Evolutionary conservation across 306 rosid species (phyloP), one percentile per base, ranked within the genome.

Genomic region (Neltuma alba): DNA sequence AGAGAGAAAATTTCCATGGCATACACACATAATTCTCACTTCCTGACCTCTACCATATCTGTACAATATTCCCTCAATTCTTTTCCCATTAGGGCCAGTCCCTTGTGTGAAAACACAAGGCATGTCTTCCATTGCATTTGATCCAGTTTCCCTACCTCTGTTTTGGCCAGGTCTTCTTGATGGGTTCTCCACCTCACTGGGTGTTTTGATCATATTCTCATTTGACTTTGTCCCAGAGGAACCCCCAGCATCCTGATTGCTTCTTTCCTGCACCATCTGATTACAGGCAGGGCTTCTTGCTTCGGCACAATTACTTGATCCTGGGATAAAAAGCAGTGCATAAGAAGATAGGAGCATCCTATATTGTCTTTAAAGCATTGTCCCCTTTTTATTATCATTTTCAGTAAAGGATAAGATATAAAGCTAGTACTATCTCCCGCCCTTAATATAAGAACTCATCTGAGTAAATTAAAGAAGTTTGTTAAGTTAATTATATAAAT

Each of bases 21-120:
- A 96, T 11, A 96, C 93, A 86, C 99, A 96, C 97, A 96, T 96
- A 83, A 96, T 96, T 84, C 97, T 87, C 76, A 93, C 99, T 65
- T 96, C 92, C 76, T 91, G 92, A 37, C 97, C 98, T 79, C 87
- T 93, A 14, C 92, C 97, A 86, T 96, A 96, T 80, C 86, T 88
- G 87, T 96, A 96, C 7, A 96, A 91, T 45, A 96, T 93, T 42
- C 99, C 98, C 34, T 96, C 94, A 55, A 96, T 83, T 81, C 91
- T 87, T 76, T 86, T 88, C 68, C 98, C 98, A 65, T 90, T 86
- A 1, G 96, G 99, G 4, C 97, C 98, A 14, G 86, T 83, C 31
- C 98, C 99, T 87, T 85, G 86, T 7, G 99, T 90, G 33, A 91
- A 96, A 31, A 93, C 99, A 82, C 97, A 91, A 9, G 99, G 98